phyloP scores from a whole-genome alignment of 2,329 filamentous ascomycete genomes.

The Bipolaris cookei region DNA sequence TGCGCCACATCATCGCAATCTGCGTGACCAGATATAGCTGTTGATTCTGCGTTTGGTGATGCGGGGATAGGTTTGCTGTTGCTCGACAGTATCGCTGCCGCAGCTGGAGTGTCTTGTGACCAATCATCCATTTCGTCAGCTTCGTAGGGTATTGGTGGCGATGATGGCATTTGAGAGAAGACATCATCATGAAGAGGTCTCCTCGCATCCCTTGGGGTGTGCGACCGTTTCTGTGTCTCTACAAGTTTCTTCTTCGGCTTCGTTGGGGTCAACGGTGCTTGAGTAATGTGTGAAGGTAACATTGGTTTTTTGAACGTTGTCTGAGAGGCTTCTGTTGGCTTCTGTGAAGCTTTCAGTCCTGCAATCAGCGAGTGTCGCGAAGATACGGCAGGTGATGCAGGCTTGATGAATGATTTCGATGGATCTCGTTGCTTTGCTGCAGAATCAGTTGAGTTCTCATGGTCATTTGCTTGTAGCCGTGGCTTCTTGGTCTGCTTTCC shows the following conservation, averaged over 20 bases:
- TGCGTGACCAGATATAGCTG: slow-evolving; percentile 49
- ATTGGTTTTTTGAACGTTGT: slow-evolving; percentile 27
- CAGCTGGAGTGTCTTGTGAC: slow-evolving; percentile 1
- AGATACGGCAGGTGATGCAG: slow-evolving; percentile 3
- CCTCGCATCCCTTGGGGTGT: slow-evolving; percentile 15
- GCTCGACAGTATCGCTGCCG: slow-evolving; percentile 46
- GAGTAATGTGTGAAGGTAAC: slow-evolving; percentile 11
- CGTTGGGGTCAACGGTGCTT: slow-evolving; percentile 24
- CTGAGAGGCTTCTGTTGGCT: slow-evolving; percentile 3
- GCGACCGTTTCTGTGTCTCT: slow-evolving; percentile 9
- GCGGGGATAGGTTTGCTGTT: slow-evolving; percentile 52
- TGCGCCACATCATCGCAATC: slow-evolving; percentile 37
- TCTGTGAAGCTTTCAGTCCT: slow-evolving; percentile 18
- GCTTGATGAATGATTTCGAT: neutral
- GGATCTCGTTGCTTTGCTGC: neutral
- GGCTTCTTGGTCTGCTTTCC: slow-evolving; percentile 2
- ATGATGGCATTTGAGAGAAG: slow-evolving; percentile 14
- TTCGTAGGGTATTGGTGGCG: slow-evolving; percentile 17
- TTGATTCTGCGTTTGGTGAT: slow-evolving; percentile 50
- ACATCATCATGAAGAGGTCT: slow-evolving; percentile 4
- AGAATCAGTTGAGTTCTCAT: neutral
- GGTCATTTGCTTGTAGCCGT: neutral
- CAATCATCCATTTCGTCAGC: slow-evolving; percentile 10
- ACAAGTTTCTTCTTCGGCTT: slow-evolving; percentile 5
- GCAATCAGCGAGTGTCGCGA: slow-evolving; percentile 22